A percentile compares a stretch with the other conserved stretches of the same genome.
These are phyloP conservation scores for Tremellales sp. DNA, from an alignment of 1,284 basidiomycete genomes.

Conservation along the genomic window DNA sequence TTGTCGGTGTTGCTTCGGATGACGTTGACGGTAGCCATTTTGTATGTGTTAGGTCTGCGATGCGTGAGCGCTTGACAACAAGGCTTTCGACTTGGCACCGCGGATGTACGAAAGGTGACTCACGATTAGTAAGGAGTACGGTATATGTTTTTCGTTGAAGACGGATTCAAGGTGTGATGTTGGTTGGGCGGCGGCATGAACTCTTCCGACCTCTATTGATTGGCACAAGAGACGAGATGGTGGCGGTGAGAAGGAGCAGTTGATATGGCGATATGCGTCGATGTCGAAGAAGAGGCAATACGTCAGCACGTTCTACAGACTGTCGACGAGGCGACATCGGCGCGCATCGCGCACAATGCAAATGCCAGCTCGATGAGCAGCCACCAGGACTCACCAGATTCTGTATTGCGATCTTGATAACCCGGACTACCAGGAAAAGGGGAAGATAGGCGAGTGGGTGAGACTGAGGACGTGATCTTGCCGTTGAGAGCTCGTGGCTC, in stretches of 20 bases:
- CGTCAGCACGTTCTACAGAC: not conserved
- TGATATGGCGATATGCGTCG: not conserved
- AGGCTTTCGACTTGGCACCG: not conserved
- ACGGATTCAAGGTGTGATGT: conserved; percentile 4
- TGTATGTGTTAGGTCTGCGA: conserved; percentile 37
- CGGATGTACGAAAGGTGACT: not conserved
- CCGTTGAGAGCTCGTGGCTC: conserved; percentile 1
- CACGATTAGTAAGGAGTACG: conserved; percentile 12
- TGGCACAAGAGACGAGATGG: not conserved
- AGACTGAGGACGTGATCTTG: conserved; percentile 15
- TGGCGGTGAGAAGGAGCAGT: not conserved
- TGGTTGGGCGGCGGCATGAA: conserved; percentile 23
- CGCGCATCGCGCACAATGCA: too few relatives aligned
- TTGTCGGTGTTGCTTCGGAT: conserved; percentile 91
- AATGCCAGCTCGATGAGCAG: not conserved
- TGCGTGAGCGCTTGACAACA: not conserved
- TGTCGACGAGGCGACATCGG: not conserved
- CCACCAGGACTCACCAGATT: conserved; percentile 1
- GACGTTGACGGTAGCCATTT: conserved; percentile 91
- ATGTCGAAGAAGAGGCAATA: not conserved
- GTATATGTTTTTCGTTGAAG: conserved; percentile 9
- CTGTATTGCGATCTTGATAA: conserved; percentile 2
- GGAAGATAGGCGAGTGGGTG: not conserved
- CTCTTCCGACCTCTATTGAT: conserved; percentile 11
- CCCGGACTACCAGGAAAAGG: conserved; percentile 7